A percentile compares a stretch with the other conserved stretches of the same genome.
Conservation (phyloP, 257 asterid genomes). For the Solanum piurae region DNA sequence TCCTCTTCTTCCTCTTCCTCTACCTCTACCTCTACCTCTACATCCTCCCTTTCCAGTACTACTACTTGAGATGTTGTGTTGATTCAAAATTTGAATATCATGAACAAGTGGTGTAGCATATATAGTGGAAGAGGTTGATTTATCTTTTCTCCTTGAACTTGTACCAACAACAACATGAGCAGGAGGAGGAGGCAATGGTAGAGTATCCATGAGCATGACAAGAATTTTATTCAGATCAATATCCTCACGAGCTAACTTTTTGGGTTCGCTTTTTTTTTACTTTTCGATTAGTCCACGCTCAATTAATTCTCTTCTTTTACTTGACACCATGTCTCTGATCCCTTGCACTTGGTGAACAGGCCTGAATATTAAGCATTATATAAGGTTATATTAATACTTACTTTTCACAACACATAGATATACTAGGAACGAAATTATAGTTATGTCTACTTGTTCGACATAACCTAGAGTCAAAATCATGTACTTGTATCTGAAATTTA, state of each 20-base stretch:
- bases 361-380: background rate
- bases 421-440: background rate
- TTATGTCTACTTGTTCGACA: background rate
- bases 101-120: too few species aligned
- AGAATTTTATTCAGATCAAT: background rate
- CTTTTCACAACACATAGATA: background rate
- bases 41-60: background rate
- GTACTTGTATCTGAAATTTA: too few species aligned
- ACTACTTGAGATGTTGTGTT: background rate
- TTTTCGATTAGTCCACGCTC: background rate
- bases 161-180: too few species aligned
- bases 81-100: background rate
- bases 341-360: conserved; percentile 4
- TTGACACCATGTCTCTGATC: background rate
- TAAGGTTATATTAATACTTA: background rate
- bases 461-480: background rate
- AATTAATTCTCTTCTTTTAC: background rate
- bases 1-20: background rate
- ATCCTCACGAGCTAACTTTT: background rate
- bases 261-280: background rate
- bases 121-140: too few species aligned
- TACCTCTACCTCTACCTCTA: too few species aligned
- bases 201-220: background rate
- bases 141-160: too few species aligned
- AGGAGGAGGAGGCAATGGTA: background rate